Conservation (phyloP, 2,329 filamentous ascomycete species). For the Pseudogymnoascus sp. region DNA sequence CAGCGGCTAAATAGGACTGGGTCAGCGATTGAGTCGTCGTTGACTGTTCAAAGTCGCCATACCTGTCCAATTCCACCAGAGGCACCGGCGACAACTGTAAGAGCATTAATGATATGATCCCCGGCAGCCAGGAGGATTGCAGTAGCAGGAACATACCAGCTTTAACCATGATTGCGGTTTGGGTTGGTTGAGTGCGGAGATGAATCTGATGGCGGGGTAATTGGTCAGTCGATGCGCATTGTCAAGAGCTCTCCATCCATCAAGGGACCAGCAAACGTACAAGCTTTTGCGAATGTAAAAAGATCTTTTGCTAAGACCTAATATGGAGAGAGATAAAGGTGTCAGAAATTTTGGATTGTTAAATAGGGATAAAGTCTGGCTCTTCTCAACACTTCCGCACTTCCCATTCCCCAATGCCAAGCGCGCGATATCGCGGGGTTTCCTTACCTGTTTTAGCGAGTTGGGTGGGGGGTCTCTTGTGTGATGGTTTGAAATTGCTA, state of each 20-base stretch:
- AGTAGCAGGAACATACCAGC: constrained; percentile 46
- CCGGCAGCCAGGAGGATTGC: neutral
- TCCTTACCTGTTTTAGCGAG: constrained; percentile 8
- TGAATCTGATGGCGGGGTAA: constrained; percentile 12
- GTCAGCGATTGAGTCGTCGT: constrained; percentile 11
- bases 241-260: neutral
- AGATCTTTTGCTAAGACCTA: neutral
- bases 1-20: constrained; percentile 57
- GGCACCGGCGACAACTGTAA: constrained; percentile 77
- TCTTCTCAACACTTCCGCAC: neutral
- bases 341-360: neutral
- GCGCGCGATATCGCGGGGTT: constrained; percentile 7
- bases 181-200: constrained; percentile 9
- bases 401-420: constrained; percentile 6
- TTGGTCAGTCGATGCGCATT: neutral
- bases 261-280: neutral
- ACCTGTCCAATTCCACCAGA: constrained; percentile 98
- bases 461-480: neutral
- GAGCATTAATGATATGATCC: constrained; percentile 10
- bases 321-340: neutral
- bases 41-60: constrained; percentile 25
- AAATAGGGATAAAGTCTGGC: neutral
- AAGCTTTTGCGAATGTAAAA: neutral
- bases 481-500: neutral
- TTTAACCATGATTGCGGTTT: constrained; percentile 46